Evolutionary conservation across 495 filamentous ascomycete species (phyloP), one percentile per base, ranked within the genome.

Genomic region (Aspergillus coremiiformis): DNA sequence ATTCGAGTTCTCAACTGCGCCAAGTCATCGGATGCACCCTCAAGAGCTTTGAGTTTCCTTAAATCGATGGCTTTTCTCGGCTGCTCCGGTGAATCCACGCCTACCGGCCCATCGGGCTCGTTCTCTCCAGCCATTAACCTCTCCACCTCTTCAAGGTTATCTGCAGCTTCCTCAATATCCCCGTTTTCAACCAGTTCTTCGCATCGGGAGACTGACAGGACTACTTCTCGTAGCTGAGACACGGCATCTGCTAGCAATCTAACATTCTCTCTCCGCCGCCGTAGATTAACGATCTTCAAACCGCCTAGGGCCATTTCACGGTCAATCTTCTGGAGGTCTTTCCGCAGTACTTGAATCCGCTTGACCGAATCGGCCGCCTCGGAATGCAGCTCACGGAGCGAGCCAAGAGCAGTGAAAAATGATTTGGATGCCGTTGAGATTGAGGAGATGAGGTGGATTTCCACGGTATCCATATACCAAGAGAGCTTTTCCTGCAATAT

Each of bases 391-490:
- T 96, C 90, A 48, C 85, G 80, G 39, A 99, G 76, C 1, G 90
- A 95, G 4, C 94, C 92, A 10, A 99, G 71, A 0, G 94, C 93
- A 0, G 89, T 92, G 62, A 99, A 99, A 72, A 99, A 99, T 0
- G 91, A 95, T 7, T 87, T 88, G 0, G 91, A 96, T 1, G 94
- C 93, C 0, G 85, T 90, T 2, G 92, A 95, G 19, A 99, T 97
- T 0, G 90, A 95, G 2, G 87, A 90, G 51, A 99, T 97, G 8
- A 99, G 77, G 64, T 99, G 93, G 45, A 97, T 88, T 62, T 99
- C 93, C 17, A 99, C 87, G 0, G 94, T 99, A 64, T 99, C 93
- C 93, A 99, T 96, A 60, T 99, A 99, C 93, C 93, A 99, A 1
- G 92, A 96, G 3, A 99, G 76, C 64, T 99, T 99, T 62, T 99